These are phyloP conservation scores for Psilocybe tampanensis DNA, from an alignment of 768 basidiomycete species.

Conservation along the genomic window DNA sequence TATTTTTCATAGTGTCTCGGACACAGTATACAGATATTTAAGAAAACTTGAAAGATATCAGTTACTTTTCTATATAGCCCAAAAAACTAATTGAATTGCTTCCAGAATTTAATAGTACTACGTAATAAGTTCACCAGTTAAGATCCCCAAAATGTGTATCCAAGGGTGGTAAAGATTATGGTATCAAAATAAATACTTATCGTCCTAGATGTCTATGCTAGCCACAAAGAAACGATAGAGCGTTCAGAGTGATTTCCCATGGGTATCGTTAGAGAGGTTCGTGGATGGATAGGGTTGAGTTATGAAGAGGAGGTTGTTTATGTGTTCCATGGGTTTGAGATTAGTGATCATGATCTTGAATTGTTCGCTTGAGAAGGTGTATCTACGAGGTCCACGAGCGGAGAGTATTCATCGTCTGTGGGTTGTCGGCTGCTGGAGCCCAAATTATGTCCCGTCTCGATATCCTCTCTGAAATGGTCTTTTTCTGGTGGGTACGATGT, in stretches of 20 bases:
- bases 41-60: not conserved
- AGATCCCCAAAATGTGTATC: not conserved
- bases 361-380: slow-evolving; percentile 26
- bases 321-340: slow-evolving; percentile 14
- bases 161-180: slow-evolving; percentile 2
- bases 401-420: slow-evolving; percentile 16
- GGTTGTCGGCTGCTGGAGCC: slow-evolving; percentile 14
- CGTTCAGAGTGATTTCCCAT: not conserved
- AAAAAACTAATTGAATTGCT: slow-evolving; percentile 2
- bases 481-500: slow-evolving; percentile 47
- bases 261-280: slow-evolving; percentile 1
- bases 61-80: not conserved
- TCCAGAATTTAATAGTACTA: not conserved
- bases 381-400: slow-evolving; percentile 11
- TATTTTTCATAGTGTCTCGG: slow-evolving; percentile 14
- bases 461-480: slow-evolving; percentile 24
- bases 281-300: not conserved
- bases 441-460: slow-evolving; percentile 16
- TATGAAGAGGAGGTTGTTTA: not conserved
- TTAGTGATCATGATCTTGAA: slow-evolving; percentile 17
- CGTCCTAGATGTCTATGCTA: slow-evolving; percentile 1
- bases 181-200: slow-evolving; percentile 6
- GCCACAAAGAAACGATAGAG: not conserved
- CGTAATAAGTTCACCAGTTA: not conserved
- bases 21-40: not conserved